Percentiles rank a stretch among this genome's conserved stretches.
Evolutionary conservation across 139 green algal species (phyloP).

Genomic region (Coccomyxa sp.): DNA sequence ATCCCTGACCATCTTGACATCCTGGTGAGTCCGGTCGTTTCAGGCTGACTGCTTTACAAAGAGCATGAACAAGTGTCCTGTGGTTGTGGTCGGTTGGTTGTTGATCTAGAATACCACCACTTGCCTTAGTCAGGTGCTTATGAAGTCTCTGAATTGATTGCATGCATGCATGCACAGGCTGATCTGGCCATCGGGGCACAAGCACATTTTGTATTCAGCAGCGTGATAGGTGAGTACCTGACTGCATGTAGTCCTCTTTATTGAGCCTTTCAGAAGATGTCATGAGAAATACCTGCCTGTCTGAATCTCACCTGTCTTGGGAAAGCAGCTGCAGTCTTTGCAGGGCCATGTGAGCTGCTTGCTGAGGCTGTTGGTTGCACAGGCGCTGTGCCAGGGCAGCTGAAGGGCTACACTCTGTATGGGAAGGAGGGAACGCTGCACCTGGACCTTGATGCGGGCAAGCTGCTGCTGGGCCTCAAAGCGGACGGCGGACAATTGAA

Average conservation of each 20-base stretch:
- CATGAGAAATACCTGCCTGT: neutral
- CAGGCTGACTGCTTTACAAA: too few species aligned
- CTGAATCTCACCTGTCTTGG: neutral
- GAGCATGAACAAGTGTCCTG: too few species aligned
- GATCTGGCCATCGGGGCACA: constrained; percentile 27
- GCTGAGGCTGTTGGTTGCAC: neutral
- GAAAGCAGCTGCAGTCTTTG: too few species aligned
- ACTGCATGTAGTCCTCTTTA: neutral
- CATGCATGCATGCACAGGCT: neutral
- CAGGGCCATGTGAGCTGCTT: neutral
- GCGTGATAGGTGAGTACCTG: constrained; percentile 10
- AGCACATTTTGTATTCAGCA: constrained; percentile 28
- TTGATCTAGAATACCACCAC: too few species aligned
- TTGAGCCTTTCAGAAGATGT: neutral
- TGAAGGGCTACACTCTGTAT: constrained; percentile 20
- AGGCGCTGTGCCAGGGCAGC: constrained; percentile 6
- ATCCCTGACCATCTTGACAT: constrained; percentile 36
- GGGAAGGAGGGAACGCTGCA: constrained; percentile 27
- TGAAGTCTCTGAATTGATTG: too few species aligned
- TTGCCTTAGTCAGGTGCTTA: too few species aligned
- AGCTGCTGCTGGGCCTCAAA: constrained; percentile 19
- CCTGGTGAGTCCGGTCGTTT: constrained; percentile 9
- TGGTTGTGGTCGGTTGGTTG: too few species aligned
- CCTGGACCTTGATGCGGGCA: constrained; percentile 16
- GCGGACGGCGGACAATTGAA: constrained; percentile 4